phyloP scores from a whole-genome alignment of 1,284 basidiomycete genomes.

The Ganoderma multipileum region DNA sequence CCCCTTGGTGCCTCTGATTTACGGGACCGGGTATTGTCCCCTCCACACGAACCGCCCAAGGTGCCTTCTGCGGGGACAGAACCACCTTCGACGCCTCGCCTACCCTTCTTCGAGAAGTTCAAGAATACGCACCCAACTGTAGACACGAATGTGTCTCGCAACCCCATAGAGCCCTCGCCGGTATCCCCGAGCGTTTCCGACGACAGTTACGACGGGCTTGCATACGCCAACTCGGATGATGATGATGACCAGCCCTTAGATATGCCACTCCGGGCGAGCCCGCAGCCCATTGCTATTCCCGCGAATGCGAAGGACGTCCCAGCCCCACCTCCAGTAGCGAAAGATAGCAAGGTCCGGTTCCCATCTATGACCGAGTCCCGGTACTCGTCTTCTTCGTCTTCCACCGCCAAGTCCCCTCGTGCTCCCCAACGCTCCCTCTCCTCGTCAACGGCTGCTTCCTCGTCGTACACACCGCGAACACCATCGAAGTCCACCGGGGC shows the following conservation, averaged over 20 bases:
- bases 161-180: conserved; percentile 30
- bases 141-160: conserved; percentile 29
- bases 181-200: conserved; percentile 35
- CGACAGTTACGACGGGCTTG: conserved; percentile 41
- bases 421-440: conserved; percentile 38
- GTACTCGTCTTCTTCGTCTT: conserved; percentile 37
- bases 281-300: conserved; percentile 24
- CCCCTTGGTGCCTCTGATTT: conserved; percentile 27
- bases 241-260: conserved; percentile 35
- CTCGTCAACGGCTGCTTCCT: conserved; percentile 37
- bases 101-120: conserved; percentile 58
- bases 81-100: conserved; percentile 42
- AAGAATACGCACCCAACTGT: conserved; percentile 42
- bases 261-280: conserved; percentile 27
- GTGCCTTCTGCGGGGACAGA: conserved; percentile 38
- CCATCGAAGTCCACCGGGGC: conserved; percentile 43
- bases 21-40: conserved; percentile 36
- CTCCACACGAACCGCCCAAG: conserved; percentile 37
- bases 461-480: conserved; percentile 36
- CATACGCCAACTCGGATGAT: conserved; percentile 39
- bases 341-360: conserved; percentile 37
- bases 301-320: conserved; percentile 13
- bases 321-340: conserved; percentile 8
- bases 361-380: conserved; percentile 41
- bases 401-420: conserved; percentile 34